phyloP scores from a whole-genome alignment of 2,329 filamentous ascomycete genomes.

The Trichoderma sp. region DNA sequence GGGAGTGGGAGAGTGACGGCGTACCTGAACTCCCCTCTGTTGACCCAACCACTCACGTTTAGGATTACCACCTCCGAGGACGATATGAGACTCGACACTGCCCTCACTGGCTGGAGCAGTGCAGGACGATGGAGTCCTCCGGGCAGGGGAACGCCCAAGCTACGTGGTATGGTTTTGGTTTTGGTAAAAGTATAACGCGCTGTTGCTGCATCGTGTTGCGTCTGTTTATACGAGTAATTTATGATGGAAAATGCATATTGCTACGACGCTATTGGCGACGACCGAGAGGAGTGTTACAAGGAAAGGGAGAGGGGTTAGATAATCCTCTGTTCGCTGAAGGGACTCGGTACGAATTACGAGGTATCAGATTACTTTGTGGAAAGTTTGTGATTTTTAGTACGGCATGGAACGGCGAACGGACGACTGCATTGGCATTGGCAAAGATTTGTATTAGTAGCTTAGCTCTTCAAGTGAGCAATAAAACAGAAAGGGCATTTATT shows the following conservation, averaged over 20 bases:
- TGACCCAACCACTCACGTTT: constrained; percentile 50
- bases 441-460: neutral
- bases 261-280: constrained; percentile 26
- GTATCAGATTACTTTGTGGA: constrained; percentile 18
- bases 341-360: neutral
- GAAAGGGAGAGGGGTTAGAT: constrained; percentile 49
- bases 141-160: neutral
- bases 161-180: neutral
- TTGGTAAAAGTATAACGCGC: neutral
- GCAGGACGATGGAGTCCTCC: neutral
- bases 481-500: neutral
- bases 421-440: neutral
- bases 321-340: constrained; percentile 42
- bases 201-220: neutral
- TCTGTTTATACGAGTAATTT: neutral
- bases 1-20: constrained; percentile 64
- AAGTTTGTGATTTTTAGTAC: constrained; percentile 24
- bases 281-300: constrained; percentile 32
- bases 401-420: constrained; percentile 21
- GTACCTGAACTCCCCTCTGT: constrained; percentile 40
- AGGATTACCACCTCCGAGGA: constrained; percentile 44
- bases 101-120: neutral
- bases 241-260: constrained; percentile 20
- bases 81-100: constrained; percentile 34
- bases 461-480: neutral